Percentiles rank a stretch among this genome's conserved stretches.
phyloP scores from a whole-genome alignment of 306 rosid genomes.

The Benincasa hispida region DNA sequence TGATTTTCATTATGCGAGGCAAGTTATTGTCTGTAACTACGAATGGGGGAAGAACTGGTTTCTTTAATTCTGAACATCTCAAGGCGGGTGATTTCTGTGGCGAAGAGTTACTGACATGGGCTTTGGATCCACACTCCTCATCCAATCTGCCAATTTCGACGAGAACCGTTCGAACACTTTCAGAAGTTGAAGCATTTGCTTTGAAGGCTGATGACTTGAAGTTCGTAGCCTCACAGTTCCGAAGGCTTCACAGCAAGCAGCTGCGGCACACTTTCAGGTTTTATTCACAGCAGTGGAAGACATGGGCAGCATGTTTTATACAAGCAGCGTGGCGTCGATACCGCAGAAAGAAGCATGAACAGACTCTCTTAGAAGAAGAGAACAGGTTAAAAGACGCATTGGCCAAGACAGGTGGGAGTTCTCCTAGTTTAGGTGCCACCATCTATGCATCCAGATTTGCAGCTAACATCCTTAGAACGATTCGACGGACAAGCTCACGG shows the following conservation, averaged over 20 bases:
- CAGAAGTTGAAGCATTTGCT: constrained; percentile 13
- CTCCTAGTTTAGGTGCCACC: constrained; percentile 16
- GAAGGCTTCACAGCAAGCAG: constrained; percentile 7
- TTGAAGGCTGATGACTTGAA: constrained; percentile 5
- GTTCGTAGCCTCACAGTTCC: constrained; percentile 8
- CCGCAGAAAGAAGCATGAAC: constrained; percentile 4
- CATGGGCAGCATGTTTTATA: constrained; percentile 14
- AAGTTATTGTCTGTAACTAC: constrained; percentile 2
- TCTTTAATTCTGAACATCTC: constrained; percentile 4
- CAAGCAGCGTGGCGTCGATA: constrained; percentile 14
- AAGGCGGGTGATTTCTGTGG: constrained; percentile 11
- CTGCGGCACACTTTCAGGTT: constrained; percentile 12
- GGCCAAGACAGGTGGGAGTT: constrained; percentile 8
- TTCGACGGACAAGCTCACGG: constrained; percentile 4
- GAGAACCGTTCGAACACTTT: constrained; percentile 4
- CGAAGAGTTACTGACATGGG: constrained; percentile 6
- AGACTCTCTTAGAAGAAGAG: constrained; percentile 9
- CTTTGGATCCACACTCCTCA: constrained; percentile 4
- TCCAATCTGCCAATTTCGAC: constrained; percentile 5
- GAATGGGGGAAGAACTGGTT: constrained; percentile 9
- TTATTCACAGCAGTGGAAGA: constrained; percentile 11
- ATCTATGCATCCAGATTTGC: constrained; percentile 14
- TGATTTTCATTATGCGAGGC: constrained; percentile 13
- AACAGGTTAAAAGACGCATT: constrained; percentile 12
- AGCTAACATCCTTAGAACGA: constrained; percentile 2